Conservation (phyloP, 2,329 filamentous ascomycete species). For the Fusarium succisae region DNA sequence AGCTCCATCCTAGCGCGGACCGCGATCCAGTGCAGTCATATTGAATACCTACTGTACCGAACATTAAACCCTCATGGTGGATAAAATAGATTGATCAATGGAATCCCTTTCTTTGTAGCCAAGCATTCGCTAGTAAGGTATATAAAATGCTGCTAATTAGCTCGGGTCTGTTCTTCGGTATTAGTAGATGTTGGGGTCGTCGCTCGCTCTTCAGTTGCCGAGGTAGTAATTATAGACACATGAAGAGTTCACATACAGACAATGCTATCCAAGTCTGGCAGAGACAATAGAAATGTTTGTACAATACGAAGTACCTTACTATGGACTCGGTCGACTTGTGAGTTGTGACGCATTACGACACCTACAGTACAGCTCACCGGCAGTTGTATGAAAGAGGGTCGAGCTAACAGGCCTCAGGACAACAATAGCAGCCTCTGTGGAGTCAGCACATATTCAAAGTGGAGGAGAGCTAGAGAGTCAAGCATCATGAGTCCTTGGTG, state of each 20-base stretch:
- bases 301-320: neutral
- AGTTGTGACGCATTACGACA: constrained; percentile 18
- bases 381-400: constrained; percentile 36
- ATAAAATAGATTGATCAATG: constrained; percentile 19
- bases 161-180: neutral
- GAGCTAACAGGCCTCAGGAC: constrained; percentile 33
- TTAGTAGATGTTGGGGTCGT: neutral
- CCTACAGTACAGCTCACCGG: constrained; percentile 11
- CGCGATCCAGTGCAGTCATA: constrained; percentile 9
- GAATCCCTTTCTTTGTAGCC: constrained; percentile 8
- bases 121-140: constrained; percentile 1
- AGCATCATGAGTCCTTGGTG: constrained; percentile 9
- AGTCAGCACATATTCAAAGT: constrained; percentile 22
- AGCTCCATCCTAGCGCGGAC: constrained; percentile 22
- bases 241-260: neutral
- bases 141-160: neutral
- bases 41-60: neutral
- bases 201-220: constrained; percentile 13
- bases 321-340: neutral
- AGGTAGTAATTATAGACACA: constrained; percentile 14
- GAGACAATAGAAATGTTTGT: neutral
- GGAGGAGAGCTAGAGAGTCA: constrained; percentile 15
- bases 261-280: neutral
- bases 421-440: constrained; percentile 36
- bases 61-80: constrained; percentile 19